Evolutionary conservation across 768 basidiomycete species (phyloP), one percentile per base, ranked within the genome.

Genomic region (Chalciporus sphaerocephalus): DNA sequence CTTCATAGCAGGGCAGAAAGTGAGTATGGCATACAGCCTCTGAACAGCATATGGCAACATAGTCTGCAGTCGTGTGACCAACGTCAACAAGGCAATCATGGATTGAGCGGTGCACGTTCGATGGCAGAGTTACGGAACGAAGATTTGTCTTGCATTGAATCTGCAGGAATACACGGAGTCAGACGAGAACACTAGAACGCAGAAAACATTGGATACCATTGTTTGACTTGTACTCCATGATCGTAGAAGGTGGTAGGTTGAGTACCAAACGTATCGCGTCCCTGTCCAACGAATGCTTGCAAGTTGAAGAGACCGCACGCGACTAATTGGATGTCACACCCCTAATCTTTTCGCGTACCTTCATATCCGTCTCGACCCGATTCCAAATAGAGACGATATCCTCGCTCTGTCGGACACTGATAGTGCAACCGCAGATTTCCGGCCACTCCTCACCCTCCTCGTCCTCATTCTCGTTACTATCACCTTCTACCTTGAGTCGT

Each of bases 331-430:
- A 85, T 5, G 34, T 27, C 16, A 71, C 87, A 48, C 55, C 93
- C 93, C 82, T 77, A 51, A 97, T 87, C 57, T 81, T 81, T 55
- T 91, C 90, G 52, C 84, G 81, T 24, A 86, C 75, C 56, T 82
- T 86, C 16, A 73, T 64, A 55, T 94, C 89, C 6, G 73, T 80
- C 54, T 92, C 92, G 46, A 83, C 75, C 54, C 84, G 79, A 60
- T 94, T 93, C 95, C 95, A 98, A 17, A 98, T 59, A 54, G 85
- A 88, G 45, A 98, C 73, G 50, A 97, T 95, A 61, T 97, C 95
- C 71, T 98, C 95, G 53, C 81, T 87, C 68, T 89, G 86, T 55
- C 95, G 70, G 45, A 95, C 92, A 61, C 89, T 92, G 61, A 98
- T 86, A 23, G 94, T 97, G 62, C 91, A 92, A 33, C 94, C 95